Base-by-base conservation (phyloP, 2,329 filamentous ascomycete species). In the Aspergillus alliaceus region DNA sequence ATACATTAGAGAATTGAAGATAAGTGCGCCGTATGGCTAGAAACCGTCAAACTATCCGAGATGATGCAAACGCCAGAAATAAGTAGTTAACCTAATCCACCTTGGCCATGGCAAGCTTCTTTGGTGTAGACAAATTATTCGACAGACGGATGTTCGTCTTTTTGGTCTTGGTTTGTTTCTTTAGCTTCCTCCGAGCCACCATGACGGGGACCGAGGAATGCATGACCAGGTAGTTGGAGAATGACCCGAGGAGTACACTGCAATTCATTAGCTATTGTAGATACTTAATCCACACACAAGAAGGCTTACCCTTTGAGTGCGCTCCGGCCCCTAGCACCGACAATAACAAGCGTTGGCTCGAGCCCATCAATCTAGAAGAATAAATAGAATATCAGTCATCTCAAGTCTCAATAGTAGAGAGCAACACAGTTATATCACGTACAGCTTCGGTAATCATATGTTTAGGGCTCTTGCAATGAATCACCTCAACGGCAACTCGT, bases 141-240 rank as follows among this genome's bases (percentile, higher is more conserved):
- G 91, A 87, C 62, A 95, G 85, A 58, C 86, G 86, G 59, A 90
- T 79, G 42, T 86, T 85, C 18, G 86, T 83, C 59, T 85, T 85
- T 75, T 89, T 90, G 72, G 89, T 90, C 72, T 93, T 93, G 72
- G 86, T 88, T 77, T 96, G 90, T 75, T 96, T 96, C 49, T 90
- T 84, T 42, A 97, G 81, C 57, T 90, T 89, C 80, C 96, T 97
- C 58, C 95, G 83, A 7, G 95, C 95, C 34, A 98, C 95, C 95
- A 99, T 99, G 59, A 99, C 95, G 0, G 95, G 95, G 15, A 96
- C 92, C 2, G 91, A 96, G 62, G 91, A 96, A 78, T 98, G 98
- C 35, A 92, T 96, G 31, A 99, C 93, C 7, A 99, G 82, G 70
- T 99, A 99, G 72, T 98, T 98, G 59, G 91, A 96, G 75, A 99